These are phyloP conservation scores for Laetiporus sulphureus DNA, from an alignment of 1,284 basidiomycete species.

Conservation along the genomic window DNA sequence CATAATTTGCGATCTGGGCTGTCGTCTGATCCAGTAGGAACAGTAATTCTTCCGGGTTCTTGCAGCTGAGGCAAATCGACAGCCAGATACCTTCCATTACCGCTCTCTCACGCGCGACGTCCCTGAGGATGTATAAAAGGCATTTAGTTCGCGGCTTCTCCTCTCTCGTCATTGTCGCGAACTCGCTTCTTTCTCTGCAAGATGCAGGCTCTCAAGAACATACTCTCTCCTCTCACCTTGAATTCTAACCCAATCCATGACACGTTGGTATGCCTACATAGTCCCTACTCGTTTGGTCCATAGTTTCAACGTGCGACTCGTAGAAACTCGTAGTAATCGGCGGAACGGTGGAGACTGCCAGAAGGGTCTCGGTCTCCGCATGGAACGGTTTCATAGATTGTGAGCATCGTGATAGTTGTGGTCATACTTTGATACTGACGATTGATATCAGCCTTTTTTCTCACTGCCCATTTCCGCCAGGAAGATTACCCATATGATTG, in stretches of 20 bases:
- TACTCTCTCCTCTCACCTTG: conserved; percentile 23
- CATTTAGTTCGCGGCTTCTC: conserved; percentile 2
- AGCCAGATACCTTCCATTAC: not conserved
- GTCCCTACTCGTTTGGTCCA: not conserved
- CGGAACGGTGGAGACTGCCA: conserved; percentile 27
- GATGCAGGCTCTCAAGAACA: conserved; percentile 25
- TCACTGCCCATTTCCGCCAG: conserved; percentile 79
- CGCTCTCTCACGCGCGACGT: conserved; percentile 9
- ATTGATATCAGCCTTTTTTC: conserved; percentile 61
- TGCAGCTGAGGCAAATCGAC: no score
- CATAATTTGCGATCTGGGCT: no score
- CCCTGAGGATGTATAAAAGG: conserved; percentile 6
- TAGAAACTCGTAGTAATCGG: conserved; percentile 30
- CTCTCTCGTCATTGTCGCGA: no score
- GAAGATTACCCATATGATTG: conserved; percentile 83
- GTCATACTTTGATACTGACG: conserved; percentile 6
- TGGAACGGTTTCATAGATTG: conserved; percentile 86
- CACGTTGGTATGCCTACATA: conserved; percentile 21
- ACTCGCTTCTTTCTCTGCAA: no score
- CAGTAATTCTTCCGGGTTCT: no score
- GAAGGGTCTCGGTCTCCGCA: conserved; percentile 55
- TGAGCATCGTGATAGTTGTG: conserved; percentile 29
- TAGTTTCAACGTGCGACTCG: not conserved
- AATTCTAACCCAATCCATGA: conserved; percentile 25
- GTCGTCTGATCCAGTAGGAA: no score